These are phyloP conservation scores for Kwoniella sp. DNA, from an alignment of 768 basidiomycete species.

Conservation along the genomic window DNA sequence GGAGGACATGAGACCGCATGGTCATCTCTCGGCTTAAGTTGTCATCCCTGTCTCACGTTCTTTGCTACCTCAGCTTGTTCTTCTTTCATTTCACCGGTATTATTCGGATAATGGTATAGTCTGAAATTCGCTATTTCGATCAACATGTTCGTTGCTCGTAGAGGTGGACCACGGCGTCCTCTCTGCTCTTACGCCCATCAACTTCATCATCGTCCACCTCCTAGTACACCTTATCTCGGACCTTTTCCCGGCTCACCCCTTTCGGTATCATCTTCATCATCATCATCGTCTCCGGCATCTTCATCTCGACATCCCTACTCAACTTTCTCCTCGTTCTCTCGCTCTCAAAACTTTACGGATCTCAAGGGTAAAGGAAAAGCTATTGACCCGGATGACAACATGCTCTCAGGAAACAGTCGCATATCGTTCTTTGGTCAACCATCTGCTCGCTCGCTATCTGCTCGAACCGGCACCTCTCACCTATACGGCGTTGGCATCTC, in stretches of 20 bases:
- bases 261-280: background rate
- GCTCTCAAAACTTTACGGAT: background rate
- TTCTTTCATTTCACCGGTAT: too few relatives aligned
- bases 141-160: background rate
- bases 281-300: background rate
- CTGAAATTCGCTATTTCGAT: too few relatives aligned
- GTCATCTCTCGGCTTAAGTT: background rate
- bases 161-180: background rate
- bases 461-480: background rate
- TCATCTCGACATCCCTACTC: background rate
- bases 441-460: background rate
- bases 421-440: background rate
- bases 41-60: background rate
- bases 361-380: slow-evolving; percentile 23
- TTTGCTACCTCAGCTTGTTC: too few relatives aligned
- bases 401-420: background rate
- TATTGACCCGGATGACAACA: background rate
- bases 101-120: too few relatives aligned
- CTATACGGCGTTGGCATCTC: background rate
- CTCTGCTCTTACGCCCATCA: background rate
- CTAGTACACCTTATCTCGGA: background rate
- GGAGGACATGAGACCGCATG: background rate
- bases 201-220: background rate
- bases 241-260: background rate
- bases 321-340: background rate